These are phyloP conservation scores for Ogataea kodamae DNA, from an alignment of 805 yeast genomes.

Conservation along the genomic window DNA sequence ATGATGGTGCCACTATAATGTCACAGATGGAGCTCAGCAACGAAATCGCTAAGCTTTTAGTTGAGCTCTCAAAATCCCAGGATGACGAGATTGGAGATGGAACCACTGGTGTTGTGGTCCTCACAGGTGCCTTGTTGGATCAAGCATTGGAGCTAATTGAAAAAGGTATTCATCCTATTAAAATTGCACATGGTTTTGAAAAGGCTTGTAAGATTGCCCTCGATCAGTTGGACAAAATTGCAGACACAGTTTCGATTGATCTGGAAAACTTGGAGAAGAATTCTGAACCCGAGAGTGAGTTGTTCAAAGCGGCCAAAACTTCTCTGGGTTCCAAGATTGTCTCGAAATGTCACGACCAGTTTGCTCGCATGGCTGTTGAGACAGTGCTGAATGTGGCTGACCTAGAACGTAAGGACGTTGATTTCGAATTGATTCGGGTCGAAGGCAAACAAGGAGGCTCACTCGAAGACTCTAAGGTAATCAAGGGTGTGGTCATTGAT, in stretches of 20 bases:
- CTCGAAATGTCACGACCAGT: conserved; percentile 87
- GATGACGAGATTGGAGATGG: conserved; percentile 99
- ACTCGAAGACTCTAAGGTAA: conserved; percentile 76
- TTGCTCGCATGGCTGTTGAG: conserved; percentile 96
- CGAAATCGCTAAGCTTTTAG: conserved; percentile 93
- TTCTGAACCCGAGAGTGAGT: conserved; percentile 42
- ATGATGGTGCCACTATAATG: conserved; percentile 96
- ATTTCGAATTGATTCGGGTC: conserved; percentile 91
- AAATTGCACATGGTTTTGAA: conserved; percentile 95
- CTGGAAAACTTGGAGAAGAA: conserved; percentile 30
- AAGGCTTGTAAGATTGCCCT: conserved; percentile 94
- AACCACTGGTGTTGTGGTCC: conserved; percentile 96
- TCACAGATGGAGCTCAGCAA: conserved; percentile 94
- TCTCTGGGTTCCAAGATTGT: conserved; percentile 95
- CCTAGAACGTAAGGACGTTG: conserved; percentile 88
- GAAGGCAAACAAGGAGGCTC: conserved; percentile 97
- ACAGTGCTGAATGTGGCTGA: conserved; percentile 92
- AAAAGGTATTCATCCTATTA: conserved; percentile 95
- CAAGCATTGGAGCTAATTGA: conserved; percentile 93
- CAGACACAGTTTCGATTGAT: conserved; percentile 38
- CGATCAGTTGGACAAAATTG: conserved; percentile 61
- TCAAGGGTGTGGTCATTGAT: conserved; percentile 90
- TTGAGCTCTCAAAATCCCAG: conserved; percentile 89
- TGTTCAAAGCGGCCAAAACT: conserved; percentile 90
- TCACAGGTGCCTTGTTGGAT: conserved; percentile 91